Percentiles rank a stretch among this genome's conserved stretches.
phyloP scores from a whole-genome alignment of 805 yeast species.

The Suhomyces kilbournensis region DNA sequence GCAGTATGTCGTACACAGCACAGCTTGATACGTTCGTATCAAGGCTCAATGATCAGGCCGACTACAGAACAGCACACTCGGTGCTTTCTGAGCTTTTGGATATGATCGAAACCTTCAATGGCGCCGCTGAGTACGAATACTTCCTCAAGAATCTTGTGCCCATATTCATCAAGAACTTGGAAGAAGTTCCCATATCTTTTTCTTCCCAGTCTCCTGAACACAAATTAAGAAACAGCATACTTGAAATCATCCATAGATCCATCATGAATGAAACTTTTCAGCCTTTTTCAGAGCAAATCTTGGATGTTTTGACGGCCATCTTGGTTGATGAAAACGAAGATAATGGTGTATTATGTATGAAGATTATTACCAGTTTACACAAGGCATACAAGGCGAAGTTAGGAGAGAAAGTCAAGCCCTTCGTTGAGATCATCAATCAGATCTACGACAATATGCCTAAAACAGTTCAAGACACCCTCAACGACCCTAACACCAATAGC shows the following conservation, averaged over 20 bases:
- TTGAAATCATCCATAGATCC: conserved; percentile 78
- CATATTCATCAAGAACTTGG: conserved; percentile 58
- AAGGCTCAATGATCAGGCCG: conserved; percentile 55
- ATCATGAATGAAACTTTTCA: conserved; percentile 80
- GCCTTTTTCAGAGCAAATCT: conserved; percentile 59
- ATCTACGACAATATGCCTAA: conserved; percentile 78
- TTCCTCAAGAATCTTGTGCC: conserved; percentile 72
- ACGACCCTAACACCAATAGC: conserved; percentile 10
- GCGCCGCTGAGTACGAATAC: conserved; percentile 76
- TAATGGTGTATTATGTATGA: conserved; percentile 89
- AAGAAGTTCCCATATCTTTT: conserved; percentile 71
- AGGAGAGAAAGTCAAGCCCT: conserved; percentile 70
- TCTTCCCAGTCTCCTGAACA: conserved; percentile 65
- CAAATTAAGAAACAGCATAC: conserved; percentile 68
- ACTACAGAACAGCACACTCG: conserved; percentile 60
- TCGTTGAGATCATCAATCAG: conserved; percentile 69
- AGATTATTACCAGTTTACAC: conserved; percentile 79
- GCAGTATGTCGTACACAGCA: conserved; percentile 41
- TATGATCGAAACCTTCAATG: conserved; percentile 78
- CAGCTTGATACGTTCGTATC: conserved; percentile 69
- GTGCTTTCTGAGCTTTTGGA: conserved; percentile 81
- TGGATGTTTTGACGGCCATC: conserved; percentile 56
- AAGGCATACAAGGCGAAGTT: conserved; percentile 73
- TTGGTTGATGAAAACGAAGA: conserved; percentile 86
- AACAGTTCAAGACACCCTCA: conserved; percentile 70